A percentile compares a stretch with the other conserved stretches of the same genome.
phyloP scores from a whole-genome alignment of 768 basidiomycete species.

The Pleurotus sapidus region DNA sequence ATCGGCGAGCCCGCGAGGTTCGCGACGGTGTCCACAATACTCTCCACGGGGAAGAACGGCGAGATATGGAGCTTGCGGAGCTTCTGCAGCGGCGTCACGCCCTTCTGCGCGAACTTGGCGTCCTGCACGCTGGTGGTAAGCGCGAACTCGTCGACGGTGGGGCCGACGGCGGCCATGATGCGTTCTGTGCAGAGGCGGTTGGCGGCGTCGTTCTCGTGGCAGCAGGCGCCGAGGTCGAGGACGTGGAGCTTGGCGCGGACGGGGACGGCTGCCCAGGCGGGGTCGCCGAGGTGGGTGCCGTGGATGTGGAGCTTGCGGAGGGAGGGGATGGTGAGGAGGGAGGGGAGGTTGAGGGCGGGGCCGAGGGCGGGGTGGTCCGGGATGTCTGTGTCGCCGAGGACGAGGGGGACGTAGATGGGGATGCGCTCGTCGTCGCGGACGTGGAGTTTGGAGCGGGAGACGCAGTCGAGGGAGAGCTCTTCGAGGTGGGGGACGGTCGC shows the following conservation, averaged over 20 bases:
- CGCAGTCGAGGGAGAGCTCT: conserved; percentile 56
- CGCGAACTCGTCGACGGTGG: conserved; percentile 52
- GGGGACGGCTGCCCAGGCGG: conserved; percentile 43
- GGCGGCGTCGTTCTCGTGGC: conserved; percentile 48
- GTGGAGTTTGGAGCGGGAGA: conserved; percentile 66
- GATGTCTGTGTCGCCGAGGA: conserved; percentile 59
- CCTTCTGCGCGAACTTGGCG: conserved; percentile 38
- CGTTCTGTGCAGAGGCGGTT: conserved; percentile 56
- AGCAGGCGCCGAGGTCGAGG: conserved; percentile 57
- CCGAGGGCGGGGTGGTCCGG: conserved; percentile 53
- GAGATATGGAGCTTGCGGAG: conserved; percentile 58
- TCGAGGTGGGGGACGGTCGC: conserved; percentile 53
- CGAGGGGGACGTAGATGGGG: conserved; percentile 58
- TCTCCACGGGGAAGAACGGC: conserved; percentile 60
- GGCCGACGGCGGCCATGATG: conserved; percentile 59
- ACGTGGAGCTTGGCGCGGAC: conserved; percentile 50
- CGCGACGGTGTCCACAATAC: conserved; percentile 55
- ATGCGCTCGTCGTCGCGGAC: conserved; percentile 48
- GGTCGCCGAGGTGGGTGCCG: conserved; percentile 71
- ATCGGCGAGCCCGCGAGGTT: conserved; percentile 60
- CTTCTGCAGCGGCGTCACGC: conserved; percentile 42
- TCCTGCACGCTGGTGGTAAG: conserved; percentile 45
- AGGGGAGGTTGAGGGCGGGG: conserved; percentile 58
- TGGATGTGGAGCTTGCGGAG: conserved; percentile 61
- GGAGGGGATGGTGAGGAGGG: conserved; percentile 59